phyloP scores from a whole-genome alignment of 495 filamentous ascomycete genomes.

The Lophiotrema nucula region DNA sequence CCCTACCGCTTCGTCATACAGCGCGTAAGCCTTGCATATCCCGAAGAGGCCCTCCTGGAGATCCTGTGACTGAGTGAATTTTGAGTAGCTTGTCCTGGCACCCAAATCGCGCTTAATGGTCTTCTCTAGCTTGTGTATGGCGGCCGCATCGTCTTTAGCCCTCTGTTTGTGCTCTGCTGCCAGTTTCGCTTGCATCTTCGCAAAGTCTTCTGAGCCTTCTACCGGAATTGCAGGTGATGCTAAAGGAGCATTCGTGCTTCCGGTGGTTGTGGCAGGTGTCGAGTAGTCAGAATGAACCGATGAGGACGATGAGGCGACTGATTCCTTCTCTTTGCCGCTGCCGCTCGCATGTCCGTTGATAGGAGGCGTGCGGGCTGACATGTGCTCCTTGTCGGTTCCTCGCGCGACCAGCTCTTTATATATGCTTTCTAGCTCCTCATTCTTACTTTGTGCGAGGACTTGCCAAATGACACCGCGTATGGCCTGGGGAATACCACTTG shows the following conservation, averaged over 20 bases:
- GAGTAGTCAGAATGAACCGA: constrained; percentile 82
- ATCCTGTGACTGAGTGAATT: constrained; percentile 80
- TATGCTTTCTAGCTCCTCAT: constrained; percentile 80
- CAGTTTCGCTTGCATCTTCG: constrained; percentile 64
- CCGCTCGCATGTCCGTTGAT: constrained; percentile 47
- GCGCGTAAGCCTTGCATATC: constrained; percentile 94
- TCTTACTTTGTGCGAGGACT: constrained; percentile 89
- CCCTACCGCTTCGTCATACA: constrained; percentile 90
- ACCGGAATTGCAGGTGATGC: constrained; percentile 51
- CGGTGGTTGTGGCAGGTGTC: constrained; percentile 59
- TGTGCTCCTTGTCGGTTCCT: constrained; percentile 66
- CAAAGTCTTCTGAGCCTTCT: constrained; percentile 58
- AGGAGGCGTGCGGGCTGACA: constrained; percentile 46
- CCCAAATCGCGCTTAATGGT: constrained; percentile 85
- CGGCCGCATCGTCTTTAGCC: constrained; percentile 69
- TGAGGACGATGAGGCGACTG: constrained; percentile 68
- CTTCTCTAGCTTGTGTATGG: constrained; percentile 83
- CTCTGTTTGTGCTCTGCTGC: constrained; percentile 69
- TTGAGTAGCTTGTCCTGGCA: constrained; percentile 91
- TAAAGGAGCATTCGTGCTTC: constrained; percentile 44
- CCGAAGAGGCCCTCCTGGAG: constrained; percentile 94
- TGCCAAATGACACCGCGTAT: constrained; percentile 98
- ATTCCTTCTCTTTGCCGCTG: constrained; percentile 59
- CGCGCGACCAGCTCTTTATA: constrained; percentile 79
- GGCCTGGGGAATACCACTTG: constrained; percentile 88